phyloP scores from a whole-genome alignment of 768 basidiomycete genomes.

The Clitopilus hobsonii region DNA sequence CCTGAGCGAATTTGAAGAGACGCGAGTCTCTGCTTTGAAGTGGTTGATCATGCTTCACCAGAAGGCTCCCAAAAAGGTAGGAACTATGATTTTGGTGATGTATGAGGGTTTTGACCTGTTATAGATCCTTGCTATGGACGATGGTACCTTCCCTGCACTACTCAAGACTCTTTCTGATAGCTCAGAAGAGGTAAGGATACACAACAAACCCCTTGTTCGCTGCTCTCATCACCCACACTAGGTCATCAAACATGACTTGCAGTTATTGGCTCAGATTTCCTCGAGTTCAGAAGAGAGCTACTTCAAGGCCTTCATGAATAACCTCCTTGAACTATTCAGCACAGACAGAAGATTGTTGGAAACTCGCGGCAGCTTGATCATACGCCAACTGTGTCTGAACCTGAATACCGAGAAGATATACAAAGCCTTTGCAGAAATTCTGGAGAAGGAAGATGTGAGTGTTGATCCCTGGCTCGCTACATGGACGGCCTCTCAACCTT shows the following conservation, averaged over 20 bases:
- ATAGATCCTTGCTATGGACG: constrained; percentile 93
- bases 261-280: constrained; percentile 94
- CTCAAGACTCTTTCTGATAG: constrained; percentile 95
- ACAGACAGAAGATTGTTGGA: constrained; percentile 90
- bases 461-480: neutral
- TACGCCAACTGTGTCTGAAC: constrained; percentile 89
- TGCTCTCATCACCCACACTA: constrained; percentile 17
- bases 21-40: constrained; percentile 90
- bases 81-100: constrained; percentile 28
- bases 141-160: constrained; percentile 93
- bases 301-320: constrained; percentile 94
- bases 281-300: constrained; percentile 93
- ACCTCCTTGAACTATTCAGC: constrained; percentile 90
- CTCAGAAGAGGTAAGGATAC: constrained; percentile 75
- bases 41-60: constrained; percentile 99
- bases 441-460: constrained; percentile 94
- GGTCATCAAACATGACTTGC: constrained; percentile 96
- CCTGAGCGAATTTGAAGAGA: constrained; percentile 94
- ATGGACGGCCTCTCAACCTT: neutral
- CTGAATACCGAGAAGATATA: constrained; percentile 96
- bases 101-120: neutral
- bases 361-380: constrained; percentile 90
- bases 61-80: constrained; percentile 85
- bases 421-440: constrained; percentile 90
- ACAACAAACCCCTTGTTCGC: neutral